A percentile compares a stretch with the other conserved stretches of the same genome.
Evolutionary conservation across 192 early-diverging fungal species (phyloP).

Genomic region (Kickxella alabastrina): DNA sequence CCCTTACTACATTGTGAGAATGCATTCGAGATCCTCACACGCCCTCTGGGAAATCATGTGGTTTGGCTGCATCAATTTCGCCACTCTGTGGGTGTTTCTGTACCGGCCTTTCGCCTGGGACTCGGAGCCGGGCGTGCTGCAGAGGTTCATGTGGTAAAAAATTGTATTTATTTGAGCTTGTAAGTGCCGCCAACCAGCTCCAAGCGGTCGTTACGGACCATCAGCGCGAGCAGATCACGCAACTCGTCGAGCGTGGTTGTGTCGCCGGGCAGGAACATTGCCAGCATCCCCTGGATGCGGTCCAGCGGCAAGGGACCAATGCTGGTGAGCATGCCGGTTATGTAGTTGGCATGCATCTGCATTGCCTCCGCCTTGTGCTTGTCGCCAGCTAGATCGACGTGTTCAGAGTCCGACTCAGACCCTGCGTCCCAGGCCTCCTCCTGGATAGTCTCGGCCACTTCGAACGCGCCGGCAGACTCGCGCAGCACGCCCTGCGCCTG

Average conservation of each 20-base stretch:
- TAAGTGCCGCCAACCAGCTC: slow-evolving; percentile 50
- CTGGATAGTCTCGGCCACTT: slow-evolving; percentile 9
- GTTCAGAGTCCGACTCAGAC: background rate
- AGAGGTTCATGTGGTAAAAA: slow-evolving; percentile 96
- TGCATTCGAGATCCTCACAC: slow-evolving; percentile 34
- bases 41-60: slow-evolving; percentile 42
- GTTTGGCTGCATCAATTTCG: slow-evolving; percentile 58
- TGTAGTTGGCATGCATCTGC: slow-evolving; percentile 52
- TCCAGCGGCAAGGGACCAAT: slow-evolving; percentile 55
- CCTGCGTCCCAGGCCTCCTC: slow-evolving; percentile 1
- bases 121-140: slow-evolving; percentile 60
- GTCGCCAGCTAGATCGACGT: background rate
- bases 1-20: slow-evolving; percentile 70
- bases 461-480: slow-evolving; percentile 16
- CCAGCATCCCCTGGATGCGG: slow-evolving; percentile 53
- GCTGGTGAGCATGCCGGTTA: slow-evolving; percentile 57
- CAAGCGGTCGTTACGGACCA: slow-evolving; percentile 51
- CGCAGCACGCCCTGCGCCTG: slow-evolving; percentile 35
- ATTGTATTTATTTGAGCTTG: slow-evolving; percentile 12
- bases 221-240: slow-evolving; percentile 42
- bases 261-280: slow-evolving; percentile 52
- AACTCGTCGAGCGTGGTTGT: slow-evolving; percentile 35
- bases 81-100: slow-evolving; percentile 76
- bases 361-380: slow-evolving; percentile 29
- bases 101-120: slow-evolving; percentile 71